phyloP scores from a whole-genome alignment of 352 stramenopile genomes.

The Thalassiosira hispida region DNA sequence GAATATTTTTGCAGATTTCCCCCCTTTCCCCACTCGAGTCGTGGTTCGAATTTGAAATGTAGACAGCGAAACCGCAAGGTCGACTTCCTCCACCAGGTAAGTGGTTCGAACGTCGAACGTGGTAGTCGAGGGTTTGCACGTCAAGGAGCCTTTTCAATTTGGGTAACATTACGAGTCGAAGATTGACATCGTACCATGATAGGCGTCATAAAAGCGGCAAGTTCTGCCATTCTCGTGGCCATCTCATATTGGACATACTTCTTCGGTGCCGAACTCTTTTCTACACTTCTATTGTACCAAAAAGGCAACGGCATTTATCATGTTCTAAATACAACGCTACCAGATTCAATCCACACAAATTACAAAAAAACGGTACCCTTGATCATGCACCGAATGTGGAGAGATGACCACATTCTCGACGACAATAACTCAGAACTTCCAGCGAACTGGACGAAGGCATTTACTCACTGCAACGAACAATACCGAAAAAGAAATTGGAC shows the following conservation, averaged over 20 bases:
- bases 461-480: neutral
- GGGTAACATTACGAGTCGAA: too few species aligned
- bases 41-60: too few species aligned
- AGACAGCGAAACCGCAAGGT: too few species aligned
- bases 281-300: neutral
- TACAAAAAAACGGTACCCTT: neutral
- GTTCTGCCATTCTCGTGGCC: neutral
- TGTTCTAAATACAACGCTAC: neutral
- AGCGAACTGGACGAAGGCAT: neutral
- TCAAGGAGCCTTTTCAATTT: too few species aligned
- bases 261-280: neutral
- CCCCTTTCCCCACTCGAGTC: too few species aligned
- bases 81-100: too few species aligned
- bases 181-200: too few species aligned
- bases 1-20: too few species aligned
- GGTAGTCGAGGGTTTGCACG: too few species aligned
- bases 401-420: neutral
- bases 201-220: neutral
- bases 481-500: neutral
- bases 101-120: too few species aligned
- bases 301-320: neutral
- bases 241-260: neutral
- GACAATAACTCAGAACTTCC: neutral
- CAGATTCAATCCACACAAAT: conserved; percentile 1
- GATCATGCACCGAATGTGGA: conserved; percentile 1